Base-by-base conservation (phyloP, 1,284 basidiomycete genomes). In the Cerrena zonata region DNA sequence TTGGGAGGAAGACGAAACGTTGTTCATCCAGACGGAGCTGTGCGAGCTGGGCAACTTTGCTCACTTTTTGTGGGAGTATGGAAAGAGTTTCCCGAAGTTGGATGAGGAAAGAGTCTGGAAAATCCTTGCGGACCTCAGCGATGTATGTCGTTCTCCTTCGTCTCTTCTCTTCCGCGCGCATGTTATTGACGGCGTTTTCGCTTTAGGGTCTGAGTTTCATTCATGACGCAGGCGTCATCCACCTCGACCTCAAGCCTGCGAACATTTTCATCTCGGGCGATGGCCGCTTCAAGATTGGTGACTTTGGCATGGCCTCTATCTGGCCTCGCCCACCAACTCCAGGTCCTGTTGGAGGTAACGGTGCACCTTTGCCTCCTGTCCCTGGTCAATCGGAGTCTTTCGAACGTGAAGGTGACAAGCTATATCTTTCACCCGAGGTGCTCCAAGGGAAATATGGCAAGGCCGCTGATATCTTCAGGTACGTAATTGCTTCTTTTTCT, bases 371-470 rank as follows among this genome's bases (percentile, higher is more conserved):
- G 10, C 41, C 41, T 4, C 22, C 41, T 4, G 23, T 19, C 15
- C 22, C 41, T 11, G 41, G 41, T 4, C 41, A 42, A 23, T 42
- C 41, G 5, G 41, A 42, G 15, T 42, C 41, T 23, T 93, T 93
- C 62, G 94, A 96, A 69, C 79, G 94, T 21, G 96, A 99, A 69
- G 96, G 96, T 10, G 96, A 99, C 69, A 89, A 98, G 63, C 79
- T 96, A 56, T 99, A 99, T 73, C 83, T 99, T 71, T 94, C 96
- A n/a, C 93, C 94, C 2, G 96, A 99, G 70, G 91, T 99, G 51
- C 77, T 99, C 49, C 84, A 89, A 64, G 95, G 94, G 24, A 76
- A 77, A 49, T 99, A 97, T 66, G 86, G 94, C 62, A 91, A 87
- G 71, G 91, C 90, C 45, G 95, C 94, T 45, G 96, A 99, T 73